Percentiles rank a stretch among this genome's conserved stretches.
Conservation (phyloP, 2,329 filamentous ascomycete species). For the Microdochium nivale region DNA sequence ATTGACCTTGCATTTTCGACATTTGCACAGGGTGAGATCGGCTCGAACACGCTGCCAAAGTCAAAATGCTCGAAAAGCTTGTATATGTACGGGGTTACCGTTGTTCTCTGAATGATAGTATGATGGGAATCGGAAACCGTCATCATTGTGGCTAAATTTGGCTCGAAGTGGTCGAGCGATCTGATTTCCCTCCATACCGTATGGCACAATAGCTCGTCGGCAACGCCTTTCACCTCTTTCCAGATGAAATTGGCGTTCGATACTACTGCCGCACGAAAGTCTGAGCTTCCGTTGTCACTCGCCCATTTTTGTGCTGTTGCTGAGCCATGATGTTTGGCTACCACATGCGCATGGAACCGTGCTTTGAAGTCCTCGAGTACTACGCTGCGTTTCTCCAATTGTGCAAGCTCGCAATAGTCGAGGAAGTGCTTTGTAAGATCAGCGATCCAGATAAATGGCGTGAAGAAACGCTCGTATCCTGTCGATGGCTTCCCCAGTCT, state of each 20-base stretch:
- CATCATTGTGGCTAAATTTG: constrained; percentile 8
- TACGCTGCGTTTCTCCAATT: constrained; percentile 24
- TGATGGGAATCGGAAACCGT: not conserved
- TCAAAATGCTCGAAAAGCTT: constrained; percentile 55
- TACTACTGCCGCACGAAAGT: constrained; percentile 55
- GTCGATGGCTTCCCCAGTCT: constrained; percentile 43
- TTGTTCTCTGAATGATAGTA: not conserved
- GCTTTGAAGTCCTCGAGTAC: constrained; percentile 46
- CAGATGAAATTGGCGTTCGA: constrained; percentile 55
- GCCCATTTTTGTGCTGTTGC: constrained; percentile 46
- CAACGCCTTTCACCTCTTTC: constrained; percentile 50
- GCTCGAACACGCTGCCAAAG: constrained; percentile 44
- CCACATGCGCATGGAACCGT: constrained; percentile 51
- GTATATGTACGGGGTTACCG: constrained; percentile 45
- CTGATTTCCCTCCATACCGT: constrained; percentile 46
- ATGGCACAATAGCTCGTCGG: constrained; percentile 26
- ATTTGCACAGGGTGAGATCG: constrained; percentile 5
- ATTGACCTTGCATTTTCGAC: not conserved
- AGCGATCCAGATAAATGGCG: constrained; percentile 61
- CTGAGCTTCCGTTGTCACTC: constrained; percentile 31
- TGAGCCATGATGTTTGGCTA: constrained; percentile 29
- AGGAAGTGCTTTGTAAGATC: constrained; percentile 64
- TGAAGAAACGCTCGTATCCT: constrained; percentile 55
- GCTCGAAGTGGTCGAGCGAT: constrained; percentile 23
- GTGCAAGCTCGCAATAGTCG: constrained; percentile 46